These are phyloP conservation scores for Penicillium sp. DNA, from an alignment of 2,329 filamentous ascomycete species.

Conservation along the genomic window DNA sequence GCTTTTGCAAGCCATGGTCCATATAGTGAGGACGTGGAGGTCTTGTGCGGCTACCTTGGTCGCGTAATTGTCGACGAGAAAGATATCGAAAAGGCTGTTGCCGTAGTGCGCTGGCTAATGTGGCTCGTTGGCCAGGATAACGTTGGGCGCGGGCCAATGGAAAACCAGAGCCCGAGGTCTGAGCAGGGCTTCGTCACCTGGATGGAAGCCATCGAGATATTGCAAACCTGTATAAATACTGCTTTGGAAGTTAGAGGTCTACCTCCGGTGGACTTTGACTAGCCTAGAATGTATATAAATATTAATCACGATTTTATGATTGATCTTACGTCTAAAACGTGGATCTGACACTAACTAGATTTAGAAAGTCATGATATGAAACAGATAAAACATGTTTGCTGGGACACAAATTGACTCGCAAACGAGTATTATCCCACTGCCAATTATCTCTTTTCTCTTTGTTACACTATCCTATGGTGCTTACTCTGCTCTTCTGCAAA, in stretches of 20 bases:
- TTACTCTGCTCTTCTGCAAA: too few relatives aligned
- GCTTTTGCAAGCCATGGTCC: conserved; percentile 74
- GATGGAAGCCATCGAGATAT: conserved; percentile 37
- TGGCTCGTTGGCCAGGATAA: conserved; percentile 36
- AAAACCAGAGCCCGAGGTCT: conserved; percentile 3
- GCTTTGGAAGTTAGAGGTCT: conserved; percentile 48
- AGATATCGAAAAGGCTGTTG: conserved; percentile 72
- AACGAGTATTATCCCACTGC: too few relatives aligned
- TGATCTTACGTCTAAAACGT: not conserved
- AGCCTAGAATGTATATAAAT: conserved; percentile 1
- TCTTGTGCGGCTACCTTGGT: conserved; percentile 70
- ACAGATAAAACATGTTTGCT: too few relatives aligned
- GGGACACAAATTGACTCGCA: too few relatives aligned
- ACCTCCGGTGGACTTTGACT: conserved; percentile 45
- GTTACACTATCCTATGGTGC: too few relatives aligned
- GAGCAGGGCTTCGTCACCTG: conserved; percentile 29
- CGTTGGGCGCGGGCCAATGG: not conserved
- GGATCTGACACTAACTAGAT: too few relatives aligned
- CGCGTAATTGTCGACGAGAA: conserved; percentile 73
- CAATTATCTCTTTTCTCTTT: too few relatives aligned
- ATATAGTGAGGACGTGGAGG: conserved; percentile 72
- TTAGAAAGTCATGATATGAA: too few relatives aligned
- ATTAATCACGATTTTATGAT: not conserved
- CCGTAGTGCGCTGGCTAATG: conserved; percentile 65
- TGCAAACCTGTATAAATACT: conserved; percentile 45